Percentiles rank a stretch among this genome's conserved stretches.
Evolutionary conservation across 192 early-diverging fungal species (phyloP).

Genomic region (Podochytrium sp.): DNA sequence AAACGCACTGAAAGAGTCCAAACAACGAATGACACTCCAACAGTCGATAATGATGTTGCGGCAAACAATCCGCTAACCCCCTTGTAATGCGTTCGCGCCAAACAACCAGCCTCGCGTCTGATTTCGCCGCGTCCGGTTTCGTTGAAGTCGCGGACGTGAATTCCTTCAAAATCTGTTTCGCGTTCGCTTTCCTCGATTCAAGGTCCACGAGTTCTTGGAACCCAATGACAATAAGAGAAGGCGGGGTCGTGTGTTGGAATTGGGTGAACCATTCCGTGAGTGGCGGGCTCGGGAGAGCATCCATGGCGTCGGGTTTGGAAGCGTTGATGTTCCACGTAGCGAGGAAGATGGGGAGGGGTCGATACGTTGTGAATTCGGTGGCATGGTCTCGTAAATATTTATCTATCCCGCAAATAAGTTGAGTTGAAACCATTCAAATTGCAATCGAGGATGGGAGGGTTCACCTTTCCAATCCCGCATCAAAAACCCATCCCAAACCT

Average conservation of each 20-base stretch:
- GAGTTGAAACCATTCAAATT: neutral
- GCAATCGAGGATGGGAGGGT: neutral
- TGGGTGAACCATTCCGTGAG: constrained; percentile 30
- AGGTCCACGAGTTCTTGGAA: constrained; percentile 90
- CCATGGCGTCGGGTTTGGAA: constrained; percentile 79
- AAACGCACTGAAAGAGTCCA: constrained; percentile 88
- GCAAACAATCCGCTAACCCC: constrained; percentile 59
- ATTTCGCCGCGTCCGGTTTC: neutral
- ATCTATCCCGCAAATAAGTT: constrained; percentile 37
- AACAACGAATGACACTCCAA: constrained; percentile 83
- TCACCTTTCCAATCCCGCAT: constrained; percentile 68
- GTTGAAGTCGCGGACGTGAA: constrained; percentile 37
- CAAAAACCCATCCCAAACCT: constrained; percentile 81
- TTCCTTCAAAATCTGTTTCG: constrained; percentile 36
- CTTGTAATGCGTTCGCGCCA: constrained; percentile 81
- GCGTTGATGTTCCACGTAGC: constrained; percentile 96
- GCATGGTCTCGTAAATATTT: constrained; percentile 64
- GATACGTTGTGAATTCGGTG: constrained; percentile 65
- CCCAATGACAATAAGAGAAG: constrained; percentile 80
- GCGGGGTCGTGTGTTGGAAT: constrained; percentile 42
- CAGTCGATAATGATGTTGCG: constrained; percentile 56
- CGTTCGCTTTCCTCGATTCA: constrained; percentile 50
- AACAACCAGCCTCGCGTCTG: constrained; percentile 72
- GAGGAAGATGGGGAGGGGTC: constrained; percentile 73
- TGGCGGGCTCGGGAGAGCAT: constrained; percentile 39